These are phyloP conservation scores for Botrytis deweyae DNA, from an alignment of 2,329 filamentous ascomycete species.

Conservation along the genomic window DNA sequence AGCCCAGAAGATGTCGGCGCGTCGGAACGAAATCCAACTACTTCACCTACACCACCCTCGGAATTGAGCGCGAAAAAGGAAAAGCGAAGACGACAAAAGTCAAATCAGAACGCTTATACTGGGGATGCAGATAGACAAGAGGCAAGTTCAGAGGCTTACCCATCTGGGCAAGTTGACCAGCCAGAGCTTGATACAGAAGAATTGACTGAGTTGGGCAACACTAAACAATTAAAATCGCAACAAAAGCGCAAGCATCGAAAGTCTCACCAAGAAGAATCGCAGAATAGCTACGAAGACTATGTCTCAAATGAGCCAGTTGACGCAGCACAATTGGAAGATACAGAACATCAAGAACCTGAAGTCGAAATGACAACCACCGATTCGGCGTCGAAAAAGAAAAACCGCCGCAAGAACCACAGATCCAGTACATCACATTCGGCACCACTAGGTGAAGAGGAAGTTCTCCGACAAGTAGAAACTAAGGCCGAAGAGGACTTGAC, in stretches of 20 bases:
- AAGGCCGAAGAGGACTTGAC: neutral
- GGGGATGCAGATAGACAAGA: neutral
- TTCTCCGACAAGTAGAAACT: neutral
- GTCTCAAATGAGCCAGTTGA: neutral
- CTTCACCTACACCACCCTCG: neutral
- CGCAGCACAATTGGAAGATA: neutral
- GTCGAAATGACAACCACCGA: neutral
- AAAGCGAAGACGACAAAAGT: neutral
- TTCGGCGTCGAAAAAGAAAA: neutral
- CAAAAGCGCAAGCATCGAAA: constrained; percentile 12
- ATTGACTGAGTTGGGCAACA: neutral
- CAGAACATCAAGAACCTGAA: neutral
- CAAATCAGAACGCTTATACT: neutral
- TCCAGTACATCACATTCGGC: neutral
- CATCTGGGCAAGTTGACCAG: neutral
- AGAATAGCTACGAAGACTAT: neutral
- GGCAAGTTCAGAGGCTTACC: neutral
- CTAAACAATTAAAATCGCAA: neutral
- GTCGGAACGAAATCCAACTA: neutral
- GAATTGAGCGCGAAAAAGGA: constrained; percentile 1
- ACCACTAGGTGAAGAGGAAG: neutral
- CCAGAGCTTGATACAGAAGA: neutral
- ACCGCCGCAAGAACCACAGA: neutral
- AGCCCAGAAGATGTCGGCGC: neutral
- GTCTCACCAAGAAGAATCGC: neutral